phyloP scores from a whole-genome alignment of 2,329 filamentous ascomycete genomes.

The Botrytis sinoallii region DNA sequence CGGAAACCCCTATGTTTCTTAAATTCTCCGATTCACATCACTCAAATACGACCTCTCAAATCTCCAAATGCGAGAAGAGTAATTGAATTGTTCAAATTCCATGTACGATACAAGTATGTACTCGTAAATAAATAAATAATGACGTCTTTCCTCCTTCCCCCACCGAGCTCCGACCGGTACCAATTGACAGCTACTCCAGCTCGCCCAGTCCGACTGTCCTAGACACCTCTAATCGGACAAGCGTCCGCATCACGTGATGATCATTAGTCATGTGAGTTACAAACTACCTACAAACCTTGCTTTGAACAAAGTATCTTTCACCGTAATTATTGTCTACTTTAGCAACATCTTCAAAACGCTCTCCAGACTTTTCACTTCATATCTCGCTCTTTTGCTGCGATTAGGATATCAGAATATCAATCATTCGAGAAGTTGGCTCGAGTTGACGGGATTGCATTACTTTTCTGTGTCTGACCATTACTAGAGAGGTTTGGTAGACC shows the following conservation, averaged over 20 bases:
- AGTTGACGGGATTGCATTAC: background rate
- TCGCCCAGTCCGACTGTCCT: background rate
- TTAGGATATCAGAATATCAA: background rate
- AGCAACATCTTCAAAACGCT: background rate
- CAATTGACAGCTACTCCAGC: background rate
- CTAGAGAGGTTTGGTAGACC: background rate
- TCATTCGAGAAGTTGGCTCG: conserved; percentile 13
- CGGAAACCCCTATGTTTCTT: background rate
- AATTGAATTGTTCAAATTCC: background rate
- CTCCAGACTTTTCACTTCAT: background rate
- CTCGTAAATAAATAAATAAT: background rate
- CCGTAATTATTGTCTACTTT: background rate
- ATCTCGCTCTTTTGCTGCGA: background rate
- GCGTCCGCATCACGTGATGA: background rate
- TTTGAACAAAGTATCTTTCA: conserved; percentile 8
- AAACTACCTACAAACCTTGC: background rate
- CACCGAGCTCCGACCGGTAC: background rate
- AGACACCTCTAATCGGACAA: background rate
- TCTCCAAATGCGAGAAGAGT: background rate
- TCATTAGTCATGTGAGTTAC: background rate
- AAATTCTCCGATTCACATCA: background rate
- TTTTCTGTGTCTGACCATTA: background rate
- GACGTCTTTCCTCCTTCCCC: background rate
- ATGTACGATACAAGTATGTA: too few species aligned
- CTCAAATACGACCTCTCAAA: background rate